phyloP scores from a whole-genome alignment of 257 asterid species.

The Solanum okadae region DNA sequence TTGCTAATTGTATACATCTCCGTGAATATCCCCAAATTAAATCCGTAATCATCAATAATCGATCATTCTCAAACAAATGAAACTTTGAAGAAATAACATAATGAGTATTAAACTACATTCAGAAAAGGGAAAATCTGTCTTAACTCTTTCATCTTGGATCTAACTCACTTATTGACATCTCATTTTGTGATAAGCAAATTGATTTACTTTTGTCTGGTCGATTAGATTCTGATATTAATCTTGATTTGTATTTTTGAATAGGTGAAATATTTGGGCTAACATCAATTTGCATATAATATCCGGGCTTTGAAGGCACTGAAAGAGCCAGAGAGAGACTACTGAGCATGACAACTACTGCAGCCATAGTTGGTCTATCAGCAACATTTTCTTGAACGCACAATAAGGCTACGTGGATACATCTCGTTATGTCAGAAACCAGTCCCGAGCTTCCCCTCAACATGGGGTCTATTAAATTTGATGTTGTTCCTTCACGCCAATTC shows the following conservation, averaged over 20 bases:
- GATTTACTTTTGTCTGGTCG: neutral
- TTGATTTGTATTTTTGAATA: neutral
- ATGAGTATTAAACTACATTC: too few species aligned
- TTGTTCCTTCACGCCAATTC: constrained; percentile 7
- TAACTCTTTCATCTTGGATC: neutral
- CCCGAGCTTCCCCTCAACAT: neutral
- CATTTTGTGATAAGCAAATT: neutral
- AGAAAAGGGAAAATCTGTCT: neutral
- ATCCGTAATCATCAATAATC: neutral
- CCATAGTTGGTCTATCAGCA: constrained; percentile 21
- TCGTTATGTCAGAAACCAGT: neutral
- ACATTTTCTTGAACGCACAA: constrained; percentile 21
- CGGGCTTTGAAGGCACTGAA: constrained; percentile 13
- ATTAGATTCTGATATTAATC: neutral
- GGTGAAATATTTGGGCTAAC: neutral
- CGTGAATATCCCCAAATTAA: too few species aligned
- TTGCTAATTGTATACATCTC: neutral
- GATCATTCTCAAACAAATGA: neutral
- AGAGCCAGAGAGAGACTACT: constrained; percentile 2
- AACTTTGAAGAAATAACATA: neutral
- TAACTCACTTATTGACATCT: neutral
- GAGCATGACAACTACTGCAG: constrained; percentile 20
- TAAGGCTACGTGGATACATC: constrained; percentile 20
- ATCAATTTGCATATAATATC: neutral
- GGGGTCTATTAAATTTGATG: constrained; percentile 4